Evolutionary conservation across 192 early-diverging fungal genomes (phyloP).

Genomic region (Mortierella alpina): DNA sequence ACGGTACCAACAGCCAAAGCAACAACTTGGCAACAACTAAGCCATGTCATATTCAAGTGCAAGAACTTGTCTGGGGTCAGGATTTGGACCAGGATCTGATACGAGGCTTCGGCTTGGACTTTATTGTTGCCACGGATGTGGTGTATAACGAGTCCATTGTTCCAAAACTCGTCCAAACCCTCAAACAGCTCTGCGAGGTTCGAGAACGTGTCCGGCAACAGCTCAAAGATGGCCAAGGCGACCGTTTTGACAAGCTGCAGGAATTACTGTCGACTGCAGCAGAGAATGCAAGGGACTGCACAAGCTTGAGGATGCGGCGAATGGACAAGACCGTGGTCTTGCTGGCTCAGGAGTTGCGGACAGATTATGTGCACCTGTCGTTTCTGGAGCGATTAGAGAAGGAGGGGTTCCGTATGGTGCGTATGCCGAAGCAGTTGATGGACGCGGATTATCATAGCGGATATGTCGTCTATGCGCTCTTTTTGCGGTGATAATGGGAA

Average conservation of each 20-base stretch:
- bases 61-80: constrained; percentile 54
- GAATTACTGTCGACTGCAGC: neutral
- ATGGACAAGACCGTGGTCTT: constrained; percentile 38
- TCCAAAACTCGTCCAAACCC: constrained; percentile 47
- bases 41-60: constrained; percentile 47
- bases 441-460: constrained; percentile 46
- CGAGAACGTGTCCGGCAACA: constrained; percentile 16
- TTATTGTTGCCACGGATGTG: constrained; percentile 55
- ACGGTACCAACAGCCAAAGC: too few species aligned
- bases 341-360: constrained; percentile 51
- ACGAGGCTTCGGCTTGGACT: constrained; percentile 35
- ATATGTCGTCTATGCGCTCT: constrained; percentile 51
- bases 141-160: constrained; percentile 58
- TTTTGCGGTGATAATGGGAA: neutral
- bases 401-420: constrained; percentile 39
- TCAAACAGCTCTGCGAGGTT: constrained; percentile 30
- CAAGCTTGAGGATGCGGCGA: constrained; percentile 5
- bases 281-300: neutral
- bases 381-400: constrained; percentile 50
- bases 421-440: constrained; percentile 49
- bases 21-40: neutral
- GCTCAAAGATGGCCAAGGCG: constrained; percentile 14
- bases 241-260: constrained; percentile 8
- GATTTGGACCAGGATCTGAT: constrained; percentile 51
- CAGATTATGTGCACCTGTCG: constrained; percentile 54